These are phyloP conservation scores for Blepharisma stoltei DNA, from an alignment of 73 alveolate species.

Conservation along the genomic window DNA sequence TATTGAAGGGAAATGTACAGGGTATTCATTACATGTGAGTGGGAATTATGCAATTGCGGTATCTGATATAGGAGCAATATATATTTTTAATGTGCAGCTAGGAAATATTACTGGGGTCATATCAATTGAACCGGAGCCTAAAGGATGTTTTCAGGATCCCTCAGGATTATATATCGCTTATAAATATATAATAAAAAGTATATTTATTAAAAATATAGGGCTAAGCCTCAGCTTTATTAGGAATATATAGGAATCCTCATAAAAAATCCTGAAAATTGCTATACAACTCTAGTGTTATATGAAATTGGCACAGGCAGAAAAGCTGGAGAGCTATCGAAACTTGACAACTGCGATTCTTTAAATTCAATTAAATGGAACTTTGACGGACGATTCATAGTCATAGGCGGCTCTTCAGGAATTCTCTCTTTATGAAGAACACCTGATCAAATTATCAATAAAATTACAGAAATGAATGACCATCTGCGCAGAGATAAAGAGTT, in stretches of 20 bases:
- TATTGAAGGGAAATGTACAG: constrained; percentile 4
- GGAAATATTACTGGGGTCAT: constrained; percentile 17
- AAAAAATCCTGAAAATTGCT: no score
- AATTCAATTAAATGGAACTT: background rate
- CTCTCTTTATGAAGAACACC: constrained; percentile 4
- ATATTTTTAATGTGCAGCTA: background rate
- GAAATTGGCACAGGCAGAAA: constrained; percentile 24
- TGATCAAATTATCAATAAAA: background rate
- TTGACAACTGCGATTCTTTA: background rate
- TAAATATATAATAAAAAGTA: no score
- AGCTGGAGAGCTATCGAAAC: constrained; percentile 4
- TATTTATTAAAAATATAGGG: no score
- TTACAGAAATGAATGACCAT: background rate
- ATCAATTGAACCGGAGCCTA: background rate
- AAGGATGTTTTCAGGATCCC: constrained; percentile 1
- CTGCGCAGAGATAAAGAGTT: no score
- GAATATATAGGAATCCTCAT: background rate
- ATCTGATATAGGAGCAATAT: background rate
- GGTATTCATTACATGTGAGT: background rate
- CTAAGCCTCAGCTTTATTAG: no score
- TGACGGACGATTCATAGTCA: background rate
- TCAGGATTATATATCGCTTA: constrained; percentile 17
- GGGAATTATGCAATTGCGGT: background rate
- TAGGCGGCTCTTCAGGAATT: constrained; percentile 2
- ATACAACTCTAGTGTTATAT: background rate